Percentiles rank a stretch among this genome's conserved stretches.
These are phyloP conservation scores for Crotalaria pallida DNA, from an alignment of 306 rosid genomes.

Conservation along the genomic window DNA sequence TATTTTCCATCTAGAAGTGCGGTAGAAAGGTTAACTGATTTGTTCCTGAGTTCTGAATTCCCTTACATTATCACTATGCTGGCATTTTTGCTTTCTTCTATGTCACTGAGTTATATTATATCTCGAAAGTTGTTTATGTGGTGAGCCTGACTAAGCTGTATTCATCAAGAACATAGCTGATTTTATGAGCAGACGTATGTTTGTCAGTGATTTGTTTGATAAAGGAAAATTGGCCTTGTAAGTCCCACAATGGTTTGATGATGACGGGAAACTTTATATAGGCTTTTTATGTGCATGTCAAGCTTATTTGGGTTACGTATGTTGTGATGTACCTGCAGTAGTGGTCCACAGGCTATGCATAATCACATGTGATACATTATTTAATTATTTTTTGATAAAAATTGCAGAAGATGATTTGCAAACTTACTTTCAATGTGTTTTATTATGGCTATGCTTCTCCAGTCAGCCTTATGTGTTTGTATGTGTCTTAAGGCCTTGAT, in stretches of 20 bases:
- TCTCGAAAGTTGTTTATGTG: not conserved
- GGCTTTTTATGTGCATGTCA: not conserved
- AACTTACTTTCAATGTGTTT: not conserved
- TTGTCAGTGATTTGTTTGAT: not conserved
- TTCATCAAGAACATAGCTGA: not conserved
- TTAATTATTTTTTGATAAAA: constrained; percentile 4
- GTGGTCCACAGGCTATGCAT: not conserved
- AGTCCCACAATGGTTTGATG: not conserved
- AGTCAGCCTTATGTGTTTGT: not conserved
- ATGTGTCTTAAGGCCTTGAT: not conserved
- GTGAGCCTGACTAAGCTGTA: not conserved
- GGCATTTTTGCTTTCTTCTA: not conserved
- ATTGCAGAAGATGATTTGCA: not conserved
- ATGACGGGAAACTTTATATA: not conserved
- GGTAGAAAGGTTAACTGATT: not conserved
- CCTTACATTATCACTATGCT: not conserved
- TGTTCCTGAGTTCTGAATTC: constrained; percentile 13
- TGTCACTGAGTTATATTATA: not conserved
- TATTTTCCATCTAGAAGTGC: not conserved
- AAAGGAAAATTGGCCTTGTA: constrained; percentile 4
- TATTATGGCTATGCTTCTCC: not conserved
- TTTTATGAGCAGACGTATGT: not conserved
- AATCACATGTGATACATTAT: not conserved
- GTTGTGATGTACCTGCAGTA: not conserved
- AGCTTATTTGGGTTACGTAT: constrained; percentile 1